Evolutionary conservation across 306 rosid species (phyloP).

Genomic region (Hylodesmum podocarpum): DNA sequence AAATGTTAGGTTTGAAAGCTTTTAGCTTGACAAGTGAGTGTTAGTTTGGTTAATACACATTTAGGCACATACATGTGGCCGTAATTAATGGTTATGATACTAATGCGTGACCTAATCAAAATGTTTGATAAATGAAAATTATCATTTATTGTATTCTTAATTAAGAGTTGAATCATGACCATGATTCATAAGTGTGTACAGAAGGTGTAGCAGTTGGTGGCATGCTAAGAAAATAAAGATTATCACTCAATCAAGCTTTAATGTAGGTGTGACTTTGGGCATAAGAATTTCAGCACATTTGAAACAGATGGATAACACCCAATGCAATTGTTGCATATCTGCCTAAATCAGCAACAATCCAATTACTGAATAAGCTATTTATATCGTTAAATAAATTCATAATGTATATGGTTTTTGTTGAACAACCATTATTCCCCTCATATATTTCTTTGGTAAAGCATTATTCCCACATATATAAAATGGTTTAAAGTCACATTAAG

Average conservation of each 20-base stretch:
- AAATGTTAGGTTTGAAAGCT: too few species aligned
- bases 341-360: neutral
- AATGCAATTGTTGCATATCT: neutral
- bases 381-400: neutral
- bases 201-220: neutral
- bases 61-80: too few species aligned
- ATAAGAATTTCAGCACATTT: neutral
- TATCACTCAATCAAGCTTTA: neutral
- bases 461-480: neutral
- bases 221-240: neutral
- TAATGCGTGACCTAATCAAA: neutral
- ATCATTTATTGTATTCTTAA: too few species aligned
- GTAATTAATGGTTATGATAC: too few species aligned
- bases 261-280: neutral
- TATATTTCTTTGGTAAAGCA: too few species aligned
- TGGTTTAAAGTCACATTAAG: neutral
- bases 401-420: neutral
- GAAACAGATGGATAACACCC: neutral
- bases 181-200: neutral
- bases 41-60: too few species aligned
- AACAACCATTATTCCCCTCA: neutral
- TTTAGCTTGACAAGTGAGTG: too few species aligned
- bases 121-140: too few species aligned
- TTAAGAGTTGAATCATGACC: neutral
- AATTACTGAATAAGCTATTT: neutral